A percentile compares a stretch with the other conserved stretches of the same genome.
Evolutionary conservation across 2,329 filamentous ascomycete genomes (phyloP).

Genomic region (Aspergillus piperis): DNA sequence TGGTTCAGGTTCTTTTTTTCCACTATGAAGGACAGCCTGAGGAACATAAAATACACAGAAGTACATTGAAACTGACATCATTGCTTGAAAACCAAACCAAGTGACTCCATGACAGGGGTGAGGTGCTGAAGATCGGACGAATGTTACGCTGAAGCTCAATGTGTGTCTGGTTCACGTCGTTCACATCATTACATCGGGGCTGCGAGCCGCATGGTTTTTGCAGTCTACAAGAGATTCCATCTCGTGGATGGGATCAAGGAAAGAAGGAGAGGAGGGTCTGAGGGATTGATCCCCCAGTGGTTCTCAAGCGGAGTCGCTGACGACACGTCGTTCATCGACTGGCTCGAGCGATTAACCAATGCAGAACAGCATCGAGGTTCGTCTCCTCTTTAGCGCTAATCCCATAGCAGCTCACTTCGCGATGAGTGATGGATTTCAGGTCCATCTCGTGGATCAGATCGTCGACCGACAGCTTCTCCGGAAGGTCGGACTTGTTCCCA

Average conservation of each 20-base stretch:
- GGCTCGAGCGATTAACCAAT: constrained; percentile 92
- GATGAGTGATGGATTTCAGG: constrained; percentile 82
- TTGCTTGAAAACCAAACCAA: constrained; percentile 8
- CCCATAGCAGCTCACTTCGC: constrained; percentile 97
- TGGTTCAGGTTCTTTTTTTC: neutral
- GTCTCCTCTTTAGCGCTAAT: constrained; percentile 99
- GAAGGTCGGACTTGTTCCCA: constrained; percentile 95
- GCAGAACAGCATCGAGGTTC: constrained; percentile 93
- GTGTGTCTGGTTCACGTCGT: constrained; percentile 41
- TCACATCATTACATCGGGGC: constrained; percentile 53
- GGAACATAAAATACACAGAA: constrained; percentile 4
- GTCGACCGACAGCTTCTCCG: constrained; percentile 87
- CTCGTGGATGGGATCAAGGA: neutral
- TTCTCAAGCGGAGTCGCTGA: neutral
- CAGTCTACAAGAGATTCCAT: constrained; percentile 19
- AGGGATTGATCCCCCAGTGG: constrained; percentile 9
- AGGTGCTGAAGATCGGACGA: constrained; percentile 9
- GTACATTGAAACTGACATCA: constrained; percentile 6
- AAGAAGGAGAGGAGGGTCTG: constrained; percentile 9
- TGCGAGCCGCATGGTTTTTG: constrained; percentile 32
- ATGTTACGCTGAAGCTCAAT: constrained; percentile 15
- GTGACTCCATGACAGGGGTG: neutral
- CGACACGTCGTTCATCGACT: constrained; percentile 58
- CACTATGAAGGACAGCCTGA: neutral
- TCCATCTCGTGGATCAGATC: constrained; percentile 92